Percentiles rank a stretch among this genome's conserved stretches.
These are phyloP conservation scores for Choiromyces venosus DNA, from an alignment of 495 filamentous ascomycete genomes.

Conservation along the genomic window DNA sequence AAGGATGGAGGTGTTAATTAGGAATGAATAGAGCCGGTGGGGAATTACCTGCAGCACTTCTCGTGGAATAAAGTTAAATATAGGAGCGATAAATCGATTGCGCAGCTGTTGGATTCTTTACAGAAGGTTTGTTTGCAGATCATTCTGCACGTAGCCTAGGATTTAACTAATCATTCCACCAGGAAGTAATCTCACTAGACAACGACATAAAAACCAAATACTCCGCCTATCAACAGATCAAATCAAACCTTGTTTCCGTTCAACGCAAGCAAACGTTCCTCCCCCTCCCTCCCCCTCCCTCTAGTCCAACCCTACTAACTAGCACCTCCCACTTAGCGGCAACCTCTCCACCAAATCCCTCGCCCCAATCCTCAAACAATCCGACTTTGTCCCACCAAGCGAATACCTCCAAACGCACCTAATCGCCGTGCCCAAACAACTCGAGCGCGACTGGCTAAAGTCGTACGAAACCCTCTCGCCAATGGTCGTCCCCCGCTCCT, in stretches of 20 bases:
- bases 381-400: slow-evolving; percentile 72
- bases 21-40: slow-evolving; percentile 72
- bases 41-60: slow-evolving; percentile 84
- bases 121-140: slow-evolving; percentile 61
- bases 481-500: slow-evolving; percentile 83
- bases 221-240: slow-evolving; percentile 83
- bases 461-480: slow-evolving; percentile 79
- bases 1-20: slow-evolving; percentile 23
- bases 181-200: slow-evolving; percentile 84
- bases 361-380: slow-evolving; percentile 74
- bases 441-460: slow-evolving; percentile 78
- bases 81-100: slow-evolving; percentile 78
- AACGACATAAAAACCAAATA: slow-evolving; percentile 91
- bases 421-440: slow-evolving; percentile 70
- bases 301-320: slow-evolving; percentile 65
- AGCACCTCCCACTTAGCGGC: slow-evolving; percentile 62
- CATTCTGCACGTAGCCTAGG: background rate
- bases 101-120: slow-evolving; percentile 75
- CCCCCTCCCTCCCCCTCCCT: slow-evolving; percentile 76
- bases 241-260: slow-evolving; percentile 69
- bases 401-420: slow-evolving; percentile 97
- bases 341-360: slow-evolving; percentile 93
- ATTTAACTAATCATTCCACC: slow-evolving; percentile 5
- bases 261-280: slow-evolving; percentile 90
- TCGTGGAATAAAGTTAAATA: slow-evolving; percentile 97